Conservation (phyloP, 345 rosid genomes). For the Acer negundo region DNA sequence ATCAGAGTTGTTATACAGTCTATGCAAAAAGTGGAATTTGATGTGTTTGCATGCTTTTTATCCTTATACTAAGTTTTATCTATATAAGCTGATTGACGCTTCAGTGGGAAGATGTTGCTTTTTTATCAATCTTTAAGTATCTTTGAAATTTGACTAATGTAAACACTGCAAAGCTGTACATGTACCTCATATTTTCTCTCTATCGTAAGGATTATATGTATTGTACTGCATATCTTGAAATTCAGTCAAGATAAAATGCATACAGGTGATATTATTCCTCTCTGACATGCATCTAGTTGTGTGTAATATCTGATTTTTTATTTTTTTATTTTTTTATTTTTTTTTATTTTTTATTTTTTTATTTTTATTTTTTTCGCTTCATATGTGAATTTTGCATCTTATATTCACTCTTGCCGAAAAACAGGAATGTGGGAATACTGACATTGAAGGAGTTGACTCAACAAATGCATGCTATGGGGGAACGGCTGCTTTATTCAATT, state of each 20-base stretch:
- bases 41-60: not conserved
- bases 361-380: not conserved
- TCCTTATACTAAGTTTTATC: not conserved
- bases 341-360: too few species aligned
- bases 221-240: not conserved
- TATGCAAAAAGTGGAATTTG: not conserved
- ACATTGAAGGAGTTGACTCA: conserved; percentile 96
- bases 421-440: conserved; percentile 88
- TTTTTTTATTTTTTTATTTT: not conserved
- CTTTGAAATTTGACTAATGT: not conserved
- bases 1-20: not conserved
- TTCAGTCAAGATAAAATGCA: not conserved
- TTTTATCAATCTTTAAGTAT: too few species aligned
- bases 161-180: not conserved
- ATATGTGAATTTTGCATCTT: not conserved
- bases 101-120: not conserved
- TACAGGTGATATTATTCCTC: not conserved
- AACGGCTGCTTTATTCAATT: conserved; percentile 63
- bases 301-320: not conserved
- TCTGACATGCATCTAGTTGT: not conserved
- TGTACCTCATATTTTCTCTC: not conserved
- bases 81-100: not conserved
- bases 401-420: not conserved
- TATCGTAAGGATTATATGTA: not conserved
- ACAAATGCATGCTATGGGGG: conserved; percentile 92